Evolutionary conservation across 208 protist genomes (phyloP).

Genomic region (Wallacemonas sp.): DNA sequence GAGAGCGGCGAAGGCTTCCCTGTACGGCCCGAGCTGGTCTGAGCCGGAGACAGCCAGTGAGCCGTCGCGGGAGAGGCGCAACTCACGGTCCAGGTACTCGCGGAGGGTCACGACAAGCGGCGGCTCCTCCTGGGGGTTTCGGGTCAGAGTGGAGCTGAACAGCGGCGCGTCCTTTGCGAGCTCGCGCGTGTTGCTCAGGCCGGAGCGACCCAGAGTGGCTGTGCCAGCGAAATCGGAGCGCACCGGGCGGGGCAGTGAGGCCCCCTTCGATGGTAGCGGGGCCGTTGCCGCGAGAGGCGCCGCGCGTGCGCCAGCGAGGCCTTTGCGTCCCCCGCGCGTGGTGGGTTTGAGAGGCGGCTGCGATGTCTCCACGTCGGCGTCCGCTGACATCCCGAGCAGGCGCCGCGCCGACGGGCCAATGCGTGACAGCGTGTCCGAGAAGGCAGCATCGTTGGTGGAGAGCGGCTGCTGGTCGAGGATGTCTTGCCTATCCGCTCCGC

Average conservation of each 20-base stretch:
- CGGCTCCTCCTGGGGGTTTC: slow-evolving; percentile 19
- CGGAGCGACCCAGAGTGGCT: background rate
- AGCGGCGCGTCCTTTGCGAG: slow-evolving; percentile 15
- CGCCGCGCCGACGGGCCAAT: slow-evolving; percentile 54
- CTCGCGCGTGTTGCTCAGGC: slow-evolving; percentile 1
- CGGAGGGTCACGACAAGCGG: slow-evolving; percentile 33
- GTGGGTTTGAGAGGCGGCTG: background rate
- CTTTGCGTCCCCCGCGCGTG: background rate
- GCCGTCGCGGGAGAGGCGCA: slow-evolving; percentile 24
- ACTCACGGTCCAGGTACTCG: slow-evolving; percentile 44
- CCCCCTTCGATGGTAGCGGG: slow-evolving; percentile 12
- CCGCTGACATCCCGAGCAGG: slow-evolving; percentile 30
- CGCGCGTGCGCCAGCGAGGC: background rate
- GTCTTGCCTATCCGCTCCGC: background rate
- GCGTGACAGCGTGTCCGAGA: slow-evolving; percentile 31
- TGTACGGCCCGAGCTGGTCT: slow-evolving; percentile 68
- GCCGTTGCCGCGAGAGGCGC: slow-evolving; percentile 15
- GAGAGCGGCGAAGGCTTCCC: slow-evolving; percentile 72
- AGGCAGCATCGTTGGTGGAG: background rate
- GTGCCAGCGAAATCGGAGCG: slow-evolving; percentile 2
- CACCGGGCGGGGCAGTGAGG: background rate
- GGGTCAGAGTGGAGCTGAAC: slow-evolving; percentile 10
- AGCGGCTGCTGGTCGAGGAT: background rate
- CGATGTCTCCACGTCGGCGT: background rate
- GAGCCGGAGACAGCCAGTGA: slow-evolving; percentile 22